Evolutionary conservation across 768 basidiomycete genomes (phyloP).

Genomic region (Mycena vulgaris): DNA sequence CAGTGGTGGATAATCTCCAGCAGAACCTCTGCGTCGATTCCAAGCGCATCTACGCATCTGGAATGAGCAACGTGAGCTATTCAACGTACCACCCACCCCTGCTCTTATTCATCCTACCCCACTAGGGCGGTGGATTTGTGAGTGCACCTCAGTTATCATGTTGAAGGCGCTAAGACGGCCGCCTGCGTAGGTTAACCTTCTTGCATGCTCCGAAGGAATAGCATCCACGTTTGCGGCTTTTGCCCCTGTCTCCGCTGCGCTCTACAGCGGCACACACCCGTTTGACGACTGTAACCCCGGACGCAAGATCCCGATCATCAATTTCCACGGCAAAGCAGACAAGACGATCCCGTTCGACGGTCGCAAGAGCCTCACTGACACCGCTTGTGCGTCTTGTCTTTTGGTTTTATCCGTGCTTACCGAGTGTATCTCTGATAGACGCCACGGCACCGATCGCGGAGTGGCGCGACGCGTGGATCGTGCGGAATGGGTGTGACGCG

Average conservation of each 20-base stretch:
- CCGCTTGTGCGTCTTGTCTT: neutral
- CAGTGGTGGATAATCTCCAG: constrained; percentile 24
- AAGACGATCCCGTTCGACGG: constrained; percentile 34
- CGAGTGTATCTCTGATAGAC: neutral
- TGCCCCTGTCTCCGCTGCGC: constrained; percentile 38
- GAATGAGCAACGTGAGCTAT: constrained; percentile 38
- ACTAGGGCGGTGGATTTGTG: constrained; percentile 39
- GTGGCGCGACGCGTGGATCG: constrained; percentile 37
- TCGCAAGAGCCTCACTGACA: neutral
- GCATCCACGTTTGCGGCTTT: constrained; percentile 35
- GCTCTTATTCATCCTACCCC: neutral
- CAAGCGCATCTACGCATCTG: constrained; percentile 38
- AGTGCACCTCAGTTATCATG: neutral
- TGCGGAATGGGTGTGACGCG: constrained; percentile 31
- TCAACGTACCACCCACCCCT: neutral
- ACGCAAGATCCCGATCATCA: constrained; percentile 37
- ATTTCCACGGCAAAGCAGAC: constrained; percentile 38
- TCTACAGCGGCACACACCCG: constrained; percentile 36
- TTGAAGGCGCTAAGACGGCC: neutral
- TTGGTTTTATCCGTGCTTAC: neutral
- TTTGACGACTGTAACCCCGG: constrained; percentile 21
- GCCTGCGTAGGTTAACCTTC: constrained; percentile 32
- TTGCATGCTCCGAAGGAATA: constrained; percentile 35
- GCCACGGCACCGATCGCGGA: constrained; percentile 27
- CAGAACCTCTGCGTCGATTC: constrained; percentile 39